Base-by-base conservation (phyloP, 2,329 filamentous ascomycete genomes). In the Cytospora piceae region DNA sequence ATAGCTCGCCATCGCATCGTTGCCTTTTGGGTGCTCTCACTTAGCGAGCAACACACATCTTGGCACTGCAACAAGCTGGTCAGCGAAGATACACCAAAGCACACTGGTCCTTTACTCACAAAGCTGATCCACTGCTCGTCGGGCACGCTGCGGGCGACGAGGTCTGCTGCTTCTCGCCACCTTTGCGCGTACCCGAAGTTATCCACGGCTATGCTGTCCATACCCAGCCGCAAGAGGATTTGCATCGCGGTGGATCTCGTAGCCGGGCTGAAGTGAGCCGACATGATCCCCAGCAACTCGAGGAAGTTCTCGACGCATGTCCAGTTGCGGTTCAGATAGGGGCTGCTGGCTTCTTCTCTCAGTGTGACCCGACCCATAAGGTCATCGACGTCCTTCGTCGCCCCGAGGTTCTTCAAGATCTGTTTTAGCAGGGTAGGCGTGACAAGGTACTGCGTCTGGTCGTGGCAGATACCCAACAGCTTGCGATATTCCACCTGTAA, bases 401-500 rank as follows among this genome's bases (percentile, higher is more conserved):
- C 87, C 3, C 89, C 89, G 7, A 93, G 73, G 20, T 77, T 77
- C 59, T 76, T 75, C 68, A 94, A 90, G 14, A 92, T 76, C 7
- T 77, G 73, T 59, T 85, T 70, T 61, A 88, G 69, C 72, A 77
- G 69, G 73, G 77, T 71, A 2, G 80, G 76, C 6, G 81, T 80
- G 31, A 88, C 67, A 0, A 85, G 74, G 2, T 77, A 77, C 29
- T 74, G 68, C 9, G 82, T 74, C 58, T 85, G 80, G 27, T 80
- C 77, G 0, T 75, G 68, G 58, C 80, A 82, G 58, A 77, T 73
- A 39, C 80, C 77, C 61, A 85, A 76, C 4, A 92, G 75, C 54
- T 82, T 82, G 63, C 82, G 78, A 73, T 92, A 93, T 66, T 88
- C 85, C 63, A 81, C 75, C 58, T 87, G 82, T 52, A 92, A 74